Evolutionary conservation across 768 basidiomycete species (phyloP).

Genomic region (Leccinum olivaceopallidum): DNA sequence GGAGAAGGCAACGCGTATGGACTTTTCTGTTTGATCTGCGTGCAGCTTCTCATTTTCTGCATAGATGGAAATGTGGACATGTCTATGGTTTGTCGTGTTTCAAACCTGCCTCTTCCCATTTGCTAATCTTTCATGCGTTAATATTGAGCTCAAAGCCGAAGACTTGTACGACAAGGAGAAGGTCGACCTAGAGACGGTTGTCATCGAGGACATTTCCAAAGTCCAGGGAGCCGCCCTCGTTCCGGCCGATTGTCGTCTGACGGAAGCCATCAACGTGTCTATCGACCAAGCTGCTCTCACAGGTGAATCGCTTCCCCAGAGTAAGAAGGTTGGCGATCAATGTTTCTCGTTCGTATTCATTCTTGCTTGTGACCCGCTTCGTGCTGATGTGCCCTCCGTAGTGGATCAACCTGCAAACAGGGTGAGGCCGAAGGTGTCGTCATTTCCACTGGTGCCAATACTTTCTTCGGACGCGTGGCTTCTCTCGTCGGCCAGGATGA

Average conservation of each 20-base stretch:
- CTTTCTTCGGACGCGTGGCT: conserved; percentile 98
- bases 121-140: neutral
- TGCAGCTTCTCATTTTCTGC: conserved; percentile 4
- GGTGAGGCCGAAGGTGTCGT: conserved; percentile 99
- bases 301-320: conserved; percentile 92
- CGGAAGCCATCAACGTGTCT: conserved; percentile 94
- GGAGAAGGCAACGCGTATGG: conserved; percentile 66
- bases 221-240: conserved; percentile 57
- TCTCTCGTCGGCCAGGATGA: conserved; percentile 97
- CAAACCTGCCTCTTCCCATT: neutral
- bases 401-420: conserved; percentile 97
- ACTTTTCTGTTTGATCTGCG: neutral
- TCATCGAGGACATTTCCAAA: conserved; percentile 95
- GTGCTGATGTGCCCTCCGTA: conserved; percentile 27
- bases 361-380: neutral
- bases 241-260: conserved; percentile 96
- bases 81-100: conserved; percentile 54
- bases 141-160: conserved; percentile 89
- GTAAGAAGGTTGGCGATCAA: conserved; percentile 93
- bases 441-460: conserved; percentile 97
- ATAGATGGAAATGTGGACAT: conserved; percentile 87
- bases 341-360: conserved; percentile 88
- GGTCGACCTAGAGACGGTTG: conserved; percentile 96
- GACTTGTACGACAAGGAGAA: conserved; percentile 98
- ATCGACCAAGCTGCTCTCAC: conserved; percentile 99